Evolutionary conservation across 208 protist species (phyloP), one percentile per base, ranked within the genome.

Genomic region (Leishmania lainsoni): DNA sequence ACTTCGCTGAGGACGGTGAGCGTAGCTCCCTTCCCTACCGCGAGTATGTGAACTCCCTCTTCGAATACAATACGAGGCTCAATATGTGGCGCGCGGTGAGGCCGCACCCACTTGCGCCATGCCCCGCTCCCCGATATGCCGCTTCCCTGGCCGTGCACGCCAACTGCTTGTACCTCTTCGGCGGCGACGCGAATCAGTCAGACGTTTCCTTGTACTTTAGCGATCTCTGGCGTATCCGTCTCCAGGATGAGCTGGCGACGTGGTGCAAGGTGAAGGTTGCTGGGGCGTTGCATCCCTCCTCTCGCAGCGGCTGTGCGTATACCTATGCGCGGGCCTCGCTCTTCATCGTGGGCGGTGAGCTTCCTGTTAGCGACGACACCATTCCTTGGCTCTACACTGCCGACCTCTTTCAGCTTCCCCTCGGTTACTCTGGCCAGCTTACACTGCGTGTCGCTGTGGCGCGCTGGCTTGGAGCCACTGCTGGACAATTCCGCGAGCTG

Each of bases 281-380:
- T 5, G 76, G 71, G 17, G n/a, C 35, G 2, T 29, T 48, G 20
- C 75, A 80, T 3, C 92, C 92, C 26, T 89, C 81, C 20, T 83
- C 90, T 1, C 89, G 94, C 76, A 97, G 90, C 68, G 94, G 94
- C 48, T 81, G 87, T 76, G 79, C 87, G 22, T 90, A 81, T 78
- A 85, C 79, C 6, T 69, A 89, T 14, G 85, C 89, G 5, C 80
- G 86, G 16, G 86, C 85, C n/a, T 83, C 89, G n/a, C 76, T 97
- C 10, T 96, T 93, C 80, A 70, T 96, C 39, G 76, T 94, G 20
- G 94, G 92, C 10, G 94, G 94, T 3, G 94, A 97, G 87, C 48
- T 88, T 56, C 51, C 80, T 16, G 59, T 66, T 5, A 52, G 71
- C 32, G 68, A 74, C 58, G 76, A 75, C 17, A 66, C 81, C 42